These are phyloP conservation scores for Umbelopsis ramanniana DNA, from an alignment of 192 early-diverging fungal genomes.

Conservation along the genomic window DNA sequence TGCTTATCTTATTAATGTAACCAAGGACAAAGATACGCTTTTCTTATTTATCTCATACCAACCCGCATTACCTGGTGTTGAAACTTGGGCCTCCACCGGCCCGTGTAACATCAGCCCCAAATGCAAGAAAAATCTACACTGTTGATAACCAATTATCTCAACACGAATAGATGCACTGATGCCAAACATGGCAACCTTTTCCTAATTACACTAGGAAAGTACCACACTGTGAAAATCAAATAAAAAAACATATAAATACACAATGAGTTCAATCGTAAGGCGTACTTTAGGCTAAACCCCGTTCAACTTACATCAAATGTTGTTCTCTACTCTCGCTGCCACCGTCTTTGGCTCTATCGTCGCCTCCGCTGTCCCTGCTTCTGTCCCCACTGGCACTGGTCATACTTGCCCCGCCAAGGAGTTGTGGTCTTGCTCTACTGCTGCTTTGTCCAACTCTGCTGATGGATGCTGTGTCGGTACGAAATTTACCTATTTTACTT, in stretches of 20 bases:
- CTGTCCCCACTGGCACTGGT: not conserved
- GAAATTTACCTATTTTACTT: no score
- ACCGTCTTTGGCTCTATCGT: conserved; percentile 3
- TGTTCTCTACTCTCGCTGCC: conserved; percentile 3
- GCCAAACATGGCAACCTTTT: conserved; percentile 16
- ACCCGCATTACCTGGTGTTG: no score
- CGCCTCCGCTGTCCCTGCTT: not conserved
- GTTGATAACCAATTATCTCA: not conserved
- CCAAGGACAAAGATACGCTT: no score
- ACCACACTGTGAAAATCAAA: not conserved
- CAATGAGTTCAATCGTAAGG: not conserved
- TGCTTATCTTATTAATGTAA: no score
- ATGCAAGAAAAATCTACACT: not conserved
- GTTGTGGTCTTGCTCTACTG: conserved; percentile 15
- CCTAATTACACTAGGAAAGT: not conserved
- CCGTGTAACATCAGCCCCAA: no score
- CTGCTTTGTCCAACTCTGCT: not conserved
- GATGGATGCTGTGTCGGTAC: conserved; percentile 20
- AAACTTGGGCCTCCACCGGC: no score
- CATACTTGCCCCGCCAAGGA: not conserved
- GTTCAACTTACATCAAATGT: not conserved
- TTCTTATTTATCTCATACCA: no score
- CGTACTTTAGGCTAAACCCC: not conserved
- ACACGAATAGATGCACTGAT: not conserved
- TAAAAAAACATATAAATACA: not conserved